Evolutionary conservation across 2,329 filamentous ascomycete genomes (phyloP).

Genomic region (Claviceps pusilla): DNA sequence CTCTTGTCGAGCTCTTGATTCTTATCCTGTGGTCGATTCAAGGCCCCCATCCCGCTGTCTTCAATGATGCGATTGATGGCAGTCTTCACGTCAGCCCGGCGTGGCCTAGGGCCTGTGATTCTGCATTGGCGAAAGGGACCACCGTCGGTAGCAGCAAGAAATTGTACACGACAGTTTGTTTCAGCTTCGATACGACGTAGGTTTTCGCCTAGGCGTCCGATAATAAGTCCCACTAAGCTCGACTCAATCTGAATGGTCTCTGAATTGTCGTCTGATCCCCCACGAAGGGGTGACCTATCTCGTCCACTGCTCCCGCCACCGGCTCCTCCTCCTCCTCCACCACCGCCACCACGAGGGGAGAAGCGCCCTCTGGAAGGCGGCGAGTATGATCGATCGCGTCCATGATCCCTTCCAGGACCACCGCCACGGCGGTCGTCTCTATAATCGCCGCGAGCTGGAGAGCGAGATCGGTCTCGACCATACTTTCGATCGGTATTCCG

Average conservation of each 20-base stretch:
- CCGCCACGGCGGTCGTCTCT: constrained; percentile 68
- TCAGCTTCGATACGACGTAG: constrained; percentile 71
- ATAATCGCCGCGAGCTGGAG: constrained; percentile 55
- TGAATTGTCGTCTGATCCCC: constrained; percentile 46
- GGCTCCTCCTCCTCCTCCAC: not conserved
- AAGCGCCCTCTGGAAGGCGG: constrained; percentile 45
- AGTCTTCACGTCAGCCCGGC: constrained; percentile 61
- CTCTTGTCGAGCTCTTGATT: constrained; percentile 23
- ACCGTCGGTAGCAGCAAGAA: constrained; percentile 61
- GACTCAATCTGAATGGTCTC: constrained; percentile 81
- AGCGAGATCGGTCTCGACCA: constrained; percentile 56
- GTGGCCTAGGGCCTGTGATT: constrained; percentile 58
- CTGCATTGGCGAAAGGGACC: constrained; percentile 70
- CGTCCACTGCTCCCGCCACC: constrained; percentile 30
- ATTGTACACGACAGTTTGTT: constrained; percentile 73
- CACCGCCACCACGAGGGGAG: constrained; percentile 39
- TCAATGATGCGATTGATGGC: constrained; percentile 82
- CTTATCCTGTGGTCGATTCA: constrained; percentile 29
- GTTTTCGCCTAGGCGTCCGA: constrained; percentile 81
- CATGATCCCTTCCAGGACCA: constrained; percentile 29
- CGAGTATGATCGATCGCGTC: constrained; percentile 60
- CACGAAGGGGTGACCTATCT: constrained; percentile 43
- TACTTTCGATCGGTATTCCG: constrained; percentile 35
- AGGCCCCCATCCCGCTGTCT: constrained; percentile 45
- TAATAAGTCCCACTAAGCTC: constrained; percentile 75